Evolutionary conservation across 1,284 basidiomycete genomes (phyloP).

Genomic region (Apiotrichum mycotoxinovorans): DNA sequence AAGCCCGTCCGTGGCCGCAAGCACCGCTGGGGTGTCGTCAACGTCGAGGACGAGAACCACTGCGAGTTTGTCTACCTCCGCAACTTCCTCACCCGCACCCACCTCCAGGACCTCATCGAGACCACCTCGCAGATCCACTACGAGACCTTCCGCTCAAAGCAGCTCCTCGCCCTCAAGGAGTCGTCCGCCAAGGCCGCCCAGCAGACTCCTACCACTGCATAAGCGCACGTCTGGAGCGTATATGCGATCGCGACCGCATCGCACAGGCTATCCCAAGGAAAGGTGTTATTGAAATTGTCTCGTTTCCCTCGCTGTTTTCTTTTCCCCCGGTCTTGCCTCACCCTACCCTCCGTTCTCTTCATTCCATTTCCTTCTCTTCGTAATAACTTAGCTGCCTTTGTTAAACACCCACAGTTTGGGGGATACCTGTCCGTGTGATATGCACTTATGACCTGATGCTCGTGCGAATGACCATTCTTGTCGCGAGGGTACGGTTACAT

Average conservation of each 20-base stretch:
- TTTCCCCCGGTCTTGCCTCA: background rate
- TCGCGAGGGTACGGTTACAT: no score
- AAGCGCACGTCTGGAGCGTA: background rate
- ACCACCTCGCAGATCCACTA: slow-evolving; percentile 98
- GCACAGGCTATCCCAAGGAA: background rate
- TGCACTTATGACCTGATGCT: slow-evolving; percentile 7
- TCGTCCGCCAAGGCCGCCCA: slow-evolving; percentile 46
- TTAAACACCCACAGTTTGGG: slow-evolving; percentile 1
- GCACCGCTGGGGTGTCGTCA: slow-evolving; percentile 97
- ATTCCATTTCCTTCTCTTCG: background rate
- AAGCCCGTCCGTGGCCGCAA: slow-evolving; percentile 92
- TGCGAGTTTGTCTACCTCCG: slow-evolving; percentile 97
- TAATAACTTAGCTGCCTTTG: background rate
- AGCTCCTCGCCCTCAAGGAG: slow-evolving; percentile 55
- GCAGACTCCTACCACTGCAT: slow-evolving; percentile 8
- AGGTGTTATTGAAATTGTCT: background rate
- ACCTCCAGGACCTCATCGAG: slow-evolving; percentile 97
- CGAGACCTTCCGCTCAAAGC: slow-evolving; percentile 98
- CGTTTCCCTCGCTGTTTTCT: background rate
- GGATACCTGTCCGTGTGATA: slow-evolving; percentile 5
- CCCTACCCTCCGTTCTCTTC: background rate
- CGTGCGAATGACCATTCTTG: no score
- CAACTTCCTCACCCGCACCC: slow-evolving; percentile 87
- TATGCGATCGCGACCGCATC: no score
- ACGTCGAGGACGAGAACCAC: slow-evolving; percentile 93